Evolutionary conservation across 164 flowering plant species (phyloP).

Genomic region (Kingdonia uniflora): DNA sequence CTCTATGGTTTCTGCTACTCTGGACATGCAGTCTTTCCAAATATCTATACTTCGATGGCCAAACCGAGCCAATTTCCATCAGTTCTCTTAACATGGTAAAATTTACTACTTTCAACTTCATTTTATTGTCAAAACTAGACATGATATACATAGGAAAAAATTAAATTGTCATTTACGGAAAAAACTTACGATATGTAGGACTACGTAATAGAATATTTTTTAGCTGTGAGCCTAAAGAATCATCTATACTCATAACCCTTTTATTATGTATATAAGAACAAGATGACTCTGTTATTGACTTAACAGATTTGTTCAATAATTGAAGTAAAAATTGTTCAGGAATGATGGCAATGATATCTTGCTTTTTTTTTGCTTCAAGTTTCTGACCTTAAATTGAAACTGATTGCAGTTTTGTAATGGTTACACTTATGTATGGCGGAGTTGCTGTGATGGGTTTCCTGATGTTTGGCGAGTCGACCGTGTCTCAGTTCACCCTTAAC

Average conservation of each 20-base stretch:
- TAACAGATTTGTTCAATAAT: no score
- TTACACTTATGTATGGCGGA: conserved; percentile 29
- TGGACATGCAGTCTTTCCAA: conserved; percentile 97
- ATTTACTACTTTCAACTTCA: not conserved
- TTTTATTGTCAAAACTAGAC: no score
- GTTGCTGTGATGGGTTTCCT: conserved; percentile 48
- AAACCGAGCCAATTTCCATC: not conserved
- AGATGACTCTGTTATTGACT: not conserved
- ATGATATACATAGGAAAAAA: no score
- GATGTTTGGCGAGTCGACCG: conserved; percentile 53
- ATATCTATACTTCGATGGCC: conserved; percentile 52
- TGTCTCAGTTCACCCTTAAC: conserved; percentile 66
- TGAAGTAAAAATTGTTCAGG: no score
- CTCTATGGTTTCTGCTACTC: not conserved
- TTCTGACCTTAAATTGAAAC: not conserved
- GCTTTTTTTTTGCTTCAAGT: no score
- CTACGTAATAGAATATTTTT: no score
- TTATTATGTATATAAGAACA: not conserved
- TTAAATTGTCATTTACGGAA: no score
- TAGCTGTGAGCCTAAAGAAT: not conserved
- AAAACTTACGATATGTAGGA: no score
- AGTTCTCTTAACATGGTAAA: not conserved
- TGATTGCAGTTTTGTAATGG: conserved; percentile 32
- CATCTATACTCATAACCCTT: not conserved
- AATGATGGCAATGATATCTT: no score